Evolutionary conservation across 768 basidiomycete genomes (phyloP).

Genomic region (Boletus fagicola): DNA sequence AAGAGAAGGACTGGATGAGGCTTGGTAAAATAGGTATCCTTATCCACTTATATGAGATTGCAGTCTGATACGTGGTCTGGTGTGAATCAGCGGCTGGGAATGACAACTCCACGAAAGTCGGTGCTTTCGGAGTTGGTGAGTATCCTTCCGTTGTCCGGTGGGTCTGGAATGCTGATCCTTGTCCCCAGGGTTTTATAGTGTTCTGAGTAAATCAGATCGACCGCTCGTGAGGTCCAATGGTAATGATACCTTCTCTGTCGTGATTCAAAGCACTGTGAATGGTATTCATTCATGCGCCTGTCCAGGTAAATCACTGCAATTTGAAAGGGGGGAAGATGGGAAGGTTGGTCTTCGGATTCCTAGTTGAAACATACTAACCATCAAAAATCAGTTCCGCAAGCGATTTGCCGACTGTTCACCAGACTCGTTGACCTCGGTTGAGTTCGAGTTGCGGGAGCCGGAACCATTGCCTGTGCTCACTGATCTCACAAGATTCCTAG

Average conservation of each 20-base stretch:
- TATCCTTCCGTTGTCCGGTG: neutral
- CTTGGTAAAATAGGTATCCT: neutral
- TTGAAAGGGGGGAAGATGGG: conserved; percentile 2
- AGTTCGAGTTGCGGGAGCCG: conserved; percentile 2
- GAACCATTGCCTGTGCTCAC: conserved; percentile 1
- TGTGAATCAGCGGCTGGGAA: neutral
- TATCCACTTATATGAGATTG: neutral
- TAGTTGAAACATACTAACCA: neutral
- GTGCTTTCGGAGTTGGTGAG: neutral
- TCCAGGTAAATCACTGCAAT: neutral
- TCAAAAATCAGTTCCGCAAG: no score
- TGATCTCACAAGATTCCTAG: conserved; percentile 9
- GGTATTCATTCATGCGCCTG: neutral
- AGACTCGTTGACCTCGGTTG: conserved; percentile 3
- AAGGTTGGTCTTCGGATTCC: neutral
- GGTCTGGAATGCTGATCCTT: neutral
- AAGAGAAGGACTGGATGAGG: conserved; percentile 7
- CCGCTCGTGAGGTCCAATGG: conserved; percentile 12
- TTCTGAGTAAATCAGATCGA: conserved; percentile 12
- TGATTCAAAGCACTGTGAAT: neutral
- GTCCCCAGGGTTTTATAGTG: conserved; percentile 13
- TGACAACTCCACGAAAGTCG: no score
- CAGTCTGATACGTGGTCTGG: neutral
- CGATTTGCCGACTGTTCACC: neutral
- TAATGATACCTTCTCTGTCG: neutral